Evolutionary conservation across 179 eudicot species (phyloP).

Genomic region (Beta corolliflora): DNA sequence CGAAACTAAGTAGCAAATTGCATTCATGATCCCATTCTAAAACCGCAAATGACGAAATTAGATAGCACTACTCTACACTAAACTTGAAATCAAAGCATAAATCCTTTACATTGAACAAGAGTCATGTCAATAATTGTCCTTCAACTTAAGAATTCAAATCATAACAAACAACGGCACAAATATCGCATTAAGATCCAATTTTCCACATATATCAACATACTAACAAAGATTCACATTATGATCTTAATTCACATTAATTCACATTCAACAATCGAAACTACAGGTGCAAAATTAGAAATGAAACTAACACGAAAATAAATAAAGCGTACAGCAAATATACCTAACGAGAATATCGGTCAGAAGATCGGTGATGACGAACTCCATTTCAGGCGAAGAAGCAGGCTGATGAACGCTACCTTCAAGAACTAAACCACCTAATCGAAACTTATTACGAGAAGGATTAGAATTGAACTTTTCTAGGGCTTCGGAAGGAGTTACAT

Average conservation of each 20-base stretch:
- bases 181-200: not conserved
- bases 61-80: not conserved
- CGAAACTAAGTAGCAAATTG: too few species aligned
- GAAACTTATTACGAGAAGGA: slow-evolving; percentile 58
- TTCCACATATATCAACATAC: not conserved
- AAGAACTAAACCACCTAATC: slow-evolving; percentile 85
- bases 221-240: not conserved
- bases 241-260: too few species aligned
- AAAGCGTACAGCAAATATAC: slow-evolving; percentile 13
- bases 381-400: slow-evolving; percentile 66
- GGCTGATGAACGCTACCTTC: slow-evolving; percentile 74
- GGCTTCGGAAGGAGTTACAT: slow-evolving; percentile 82
- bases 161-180: too few species aligned
- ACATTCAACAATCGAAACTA: not conserved
- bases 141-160: not conserved
- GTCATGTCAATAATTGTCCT: not conserved
- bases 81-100: not conserved
- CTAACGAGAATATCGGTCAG: slow-evolving; percentile 79
- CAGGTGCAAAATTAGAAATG: not conserved
- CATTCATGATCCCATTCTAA: too few species aligned
- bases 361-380: slow-evolving; percentile 84
- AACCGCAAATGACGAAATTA: too few species aligned
- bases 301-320: not conserved
- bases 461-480: slow-evolving; percentile 48
- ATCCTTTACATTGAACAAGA: not conserved